Evolutionary conservation across 1,284 basidiomycete genomes (phyloP), one percentile per base, ranked within the genome.

Genomic region (Trametes pubescens): DNA sequence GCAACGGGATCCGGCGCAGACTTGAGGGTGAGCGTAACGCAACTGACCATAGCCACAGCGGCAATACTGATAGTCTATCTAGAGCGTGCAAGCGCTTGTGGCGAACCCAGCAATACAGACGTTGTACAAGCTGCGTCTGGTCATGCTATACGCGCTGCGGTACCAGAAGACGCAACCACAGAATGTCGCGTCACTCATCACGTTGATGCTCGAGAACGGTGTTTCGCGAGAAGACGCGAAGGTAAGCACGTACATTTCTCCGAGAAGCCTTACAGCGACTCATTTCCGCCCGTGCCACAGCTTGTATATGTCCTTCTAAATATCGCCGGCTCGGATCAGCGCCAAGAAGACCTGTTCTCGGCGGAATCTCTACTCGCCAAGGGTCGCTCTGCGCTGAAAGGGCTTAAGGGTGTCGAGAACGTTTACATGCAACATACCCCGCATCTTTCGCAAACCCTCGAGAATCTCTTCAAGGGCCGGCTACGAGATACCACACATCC

Each of bases 381-480:
- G 73, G 98, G 98, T 7, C 93, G 95, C 65, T 95, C 92, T 38
- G 98, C 97, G 0, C 78, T 99, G 66, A 98, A 98, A 75, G 98
- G 98, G 1, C 81, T 99, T 60, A 98, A 98, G 92, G 98, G 98
- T 8, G 98, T 99, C 7, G 98, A 99, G 77, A 99, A 99, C 73
- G 97, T 99, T 9, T 99, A 99, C 75, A 99, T 96, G 60, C 98
- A 99, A 73, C 98, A 99, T 74, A 92, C 91, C 16, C 98, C 98
- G 10, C 96, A 98, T 76, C 82, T 99, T 3, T 89, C 92, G 0
- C 90, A 98, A 74, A 99, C 97, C 6, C 79, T 99, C 22, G 98
- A 99, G 74, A 85, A 93, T 60, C 79, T 99, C 1, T 86, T 98
- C 72, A 95, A 89, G 72, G 97, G 96, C 14, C 84, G 93, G 52